These are phyloP conservation scores for Amaranthus palmeri DNA, from an alignment of 148 eudicot species.

Conservation along the genomic window DNA sequence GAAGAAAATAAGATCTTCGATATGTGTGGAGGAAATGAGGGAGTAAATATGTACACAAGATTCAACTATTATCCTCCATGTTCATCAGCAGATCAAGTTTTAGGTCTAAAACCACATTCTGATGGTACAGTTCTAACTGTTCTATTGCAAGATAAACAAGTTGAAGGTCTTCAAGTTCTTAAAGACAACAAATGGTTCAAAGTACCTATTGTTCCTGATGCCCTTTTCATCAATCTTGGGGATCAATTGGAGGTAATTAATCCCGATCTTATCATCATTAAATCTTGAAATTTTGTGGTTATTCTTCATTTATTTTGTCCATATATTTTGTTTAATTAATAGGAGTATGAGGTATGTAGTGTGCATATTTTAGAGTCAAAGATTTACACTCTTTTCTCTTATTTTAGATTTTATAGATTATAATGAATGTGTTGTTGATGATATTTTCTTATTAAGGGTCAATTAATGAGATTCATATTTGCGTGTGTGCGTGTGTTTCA, in stretches of 20 bases:
- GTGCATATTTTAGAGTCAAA: no score
- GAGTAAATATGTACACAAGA: slow-evolving; percentile 22
- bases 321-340: no score
- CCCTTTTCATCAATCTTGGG: slow-evolving; percentile 38
- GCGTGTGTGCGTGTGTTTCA: no score
- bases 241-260: slow-evolving; percentile 39
- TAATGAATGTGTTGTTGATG: no score
- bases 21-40: slow-evolving; percentile 21
- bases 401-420: no score
- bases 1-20: slow-evolving; percentile 31
- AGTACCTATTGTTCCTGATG: slow-evolving; percentile 34
- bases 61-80: slow-evolving; percentile 45
- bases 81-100: slow-evolving; percentile 28
- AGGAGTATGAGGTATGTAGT: no score
- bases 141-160: slow-evolving; percentile 40
- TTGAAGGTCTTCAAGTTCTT: slow-evolving; percentile 41
- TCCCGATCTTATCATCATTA: not conserved
- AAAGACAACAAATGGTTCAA: slow-evolving; percentile 37
- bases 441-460: no score
- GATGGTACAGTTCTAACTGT: slow-evolving; percentile 41
- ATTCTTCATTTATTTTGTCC: no score
- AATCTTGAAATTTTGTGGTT: not conserved
- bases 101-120: slow-evolving; percentile 41
- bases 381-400: no score
- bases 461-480: no score